phyloP scores from a whole-genome alignment of 345 rosid genomes.

The Theobroma cacao region DNA sequence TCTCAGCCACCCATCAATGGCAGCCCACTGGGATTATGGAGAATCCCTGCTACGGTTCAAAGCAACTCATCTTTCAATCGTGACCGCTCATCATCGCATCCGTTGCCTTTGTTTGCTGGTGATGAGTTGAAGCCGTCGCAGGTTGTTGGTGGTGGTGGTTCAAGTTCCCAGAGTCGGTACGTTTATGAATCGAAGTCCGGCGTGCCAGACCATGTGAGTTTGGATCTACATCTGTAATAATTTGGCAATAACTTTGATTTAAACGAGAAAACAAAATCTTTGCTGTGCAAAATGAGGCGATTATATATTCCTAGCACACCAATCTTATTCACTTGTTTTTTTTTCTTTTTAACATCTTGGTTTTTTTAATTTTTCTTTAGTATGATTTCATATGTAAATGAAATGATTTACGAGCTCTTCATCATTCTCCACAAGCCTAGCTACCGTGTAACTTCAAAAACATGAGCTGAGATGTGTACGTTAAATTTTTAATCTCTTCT shows the following conservation, averaged over 20 bases:
- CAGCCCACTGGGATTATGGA: slow-evolving; percentile 73
- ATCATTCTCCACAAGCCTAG: background rate
- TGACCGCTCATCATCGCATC: slow-evolving; percentile 39
- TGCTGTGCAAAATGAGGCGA: slow-evolving; percentile 20
- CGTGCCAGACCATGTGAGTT: slow-evolving; percentile 83
- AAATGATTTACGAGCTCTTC: slow-evolving; percentile 8
- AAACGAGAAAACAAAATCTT: background rate
- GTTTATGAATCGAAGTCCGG: slow-evolving; percentile 50
- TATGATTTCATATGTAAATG: slow-evolving; percentile 19
- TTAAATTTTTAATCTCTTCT: background rate
- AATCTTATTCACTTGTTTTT: background rate
- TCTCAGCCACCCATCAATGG: slow-evolving; percentile 69
- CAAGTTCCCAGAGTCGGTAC: slow-evolving; percentile 38
- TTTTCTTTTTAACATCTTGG: slow-evolving; percentile 1
- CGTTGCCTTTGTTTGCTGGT: slow-evolving; percentile 39
- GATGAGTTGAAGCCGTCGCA: slow-evolving; percentile 36
- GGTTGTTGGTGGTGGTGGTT: slow-evolving; percentile 15
- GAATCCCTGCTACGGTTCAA: slow-evolving; percentile 54
- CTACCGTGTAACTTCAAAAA: slow-evolving; percentile 4
- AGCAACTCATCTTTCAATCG: slow-evolving; percentile 26
- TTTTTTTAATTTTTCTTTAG: background rate
- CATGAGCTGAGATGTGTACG: background rate
- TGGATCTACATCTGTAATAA: slow-evolving; percentile 89
- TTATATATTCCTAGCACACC: slow-evolving; percentile 12
- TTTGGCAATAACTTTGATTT: slow-evolving; percentile 7